These are phyloP conservation scores for Lentinus polychrous DNA, from an alignment of 1,284 basidiomycete genomes.

Conservation along the genomic window DNA sequence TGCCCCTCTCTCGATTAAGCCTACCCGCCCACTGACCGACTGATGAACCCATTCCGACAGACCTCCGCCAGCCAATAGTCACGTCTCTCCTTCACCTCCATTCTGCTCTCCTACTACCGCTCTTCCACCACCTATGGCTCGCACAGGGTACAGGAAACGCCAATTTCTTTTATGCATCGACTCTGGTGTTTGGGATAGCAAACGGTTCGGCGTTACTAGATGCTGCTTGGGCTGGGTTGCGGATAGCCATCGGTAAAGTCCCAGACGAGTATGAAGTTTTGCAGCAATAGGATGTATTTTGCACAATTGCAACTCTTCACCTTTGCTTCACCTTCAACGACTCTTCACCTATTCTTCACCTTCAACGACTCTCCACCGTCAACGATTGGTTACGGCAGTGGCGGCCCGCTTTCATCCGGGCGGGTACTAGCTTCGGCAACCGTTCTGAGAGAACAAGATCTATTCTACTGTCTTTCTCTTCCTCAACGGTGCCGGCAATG, in stretches of 20 bases:
- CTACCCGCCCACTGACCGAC: background rate
- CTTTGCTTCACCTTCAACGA: too few relatives aligned
- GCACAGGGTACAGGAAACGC: conserved; percentile 91
- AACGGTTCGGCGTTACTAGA: conserved; percentile 83
- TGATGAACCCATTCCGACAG: conserved; percentile 36
- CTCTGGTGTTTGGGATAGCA: conserved; percentile 87
- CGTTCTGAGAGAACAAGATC: too few relatives aligned
- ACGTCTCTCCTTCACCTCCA: conserved; percentile 82
- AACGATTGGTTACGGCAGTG: too few relatives aligned
- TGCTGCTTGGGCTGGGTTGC: conserved; percentile 71
- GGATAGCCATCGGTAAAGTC: conserved; percentile 44
- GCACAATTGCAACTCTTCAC: too few relatives aligned
- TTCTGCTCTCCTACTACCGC: conserved; percentile 79
- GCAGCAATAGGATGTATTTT: conserved; percentile 1
- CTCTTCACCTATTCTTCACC: too few relatives aligned
- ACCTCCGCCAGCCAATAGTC: conserved; percentile 83
- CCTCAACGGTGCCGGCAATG: too few relatives aligned
- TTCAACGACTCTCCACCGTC: too few relatives aligned
- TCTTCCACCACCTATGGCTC: conserved; percentile 93
- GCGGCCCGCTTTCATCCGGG: too few relatives aligned
- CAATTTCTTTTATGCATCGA: conserved; percentile 97
- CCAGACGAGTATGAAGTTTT: conserved; percentile 3
- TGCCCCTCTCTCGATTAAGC: background rate
- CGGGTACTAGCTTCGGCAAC: too few relatives aligned
- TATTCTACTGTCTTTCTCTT: too few relatives aligned